Conservation (phyloP, 2,329 filamentous ascomycete species). For the Knufia petricola region DNA sequence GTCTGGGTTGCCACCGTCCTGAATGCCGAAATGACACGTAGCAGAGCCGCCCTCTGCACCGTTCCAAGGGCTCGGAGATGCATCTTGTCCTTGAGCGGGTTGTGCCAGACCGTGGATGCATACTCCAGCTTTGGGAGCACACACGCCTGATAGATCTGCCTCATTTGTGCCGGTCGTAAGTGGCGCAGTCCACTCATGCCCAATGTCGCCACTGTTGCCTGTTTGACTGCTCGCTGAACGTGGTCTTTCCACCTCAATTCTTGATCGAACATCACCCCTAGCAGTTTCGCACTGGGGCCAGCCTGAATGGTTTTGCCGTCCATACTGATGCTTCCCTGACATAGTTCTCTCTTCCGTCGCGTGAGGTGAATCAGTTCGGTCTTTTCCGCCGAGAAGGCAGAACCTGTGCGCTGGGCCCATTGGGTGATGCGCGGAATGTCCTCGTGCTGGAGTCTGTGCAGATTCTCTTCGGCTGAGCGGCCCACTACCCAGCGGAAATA, state of each 20-base stretch:
- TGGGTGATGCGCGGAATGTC: conserved; percentile 24
- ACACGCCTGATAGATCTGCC: conserved; percentile 23
- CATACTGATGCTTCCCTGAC: conserved; percentile 15
- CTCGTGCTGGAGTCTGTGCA: conserved; percentile 11
- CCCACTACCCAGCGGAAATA: conserved; percentile 11
- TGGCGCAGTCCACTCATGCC: conserved; percentile 17
- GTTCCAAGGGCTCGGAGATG: conserved; percentile 19
- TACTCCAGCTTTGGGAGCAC: conserved; percentile 23
- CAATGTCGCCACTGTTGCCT: conserved; percentile 17
- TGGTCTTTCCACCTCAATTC: conserved; percentile 22
- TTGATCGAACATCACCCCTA: conserved; percentile 24
- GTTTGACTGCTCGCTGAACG: conserved; percentile 20
- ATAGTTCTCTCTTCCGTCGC: conserved; percentile 16
- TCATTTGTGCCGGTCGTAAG: conserved; percentile 20
- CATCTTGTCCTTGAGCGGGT: conserved; percentile 20
- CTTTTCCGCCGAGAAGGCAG: conserved; percentile 26
- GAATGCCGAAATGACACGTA: conserved; percentile 23
- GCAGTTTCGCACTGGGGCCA: conserved; percentile 19
- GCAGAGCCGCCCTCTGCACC: conserved; percentile 20
- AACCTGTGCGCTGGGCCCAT: conserved; percentile 24
- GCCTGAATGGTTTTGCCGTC: conserved; percentile 15
- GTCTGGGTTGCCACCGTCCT: conserved; percentile 18
- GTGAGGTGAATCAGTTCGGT: conserved; percentile 27
- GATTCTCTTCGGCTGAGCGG: conserved; percentile 7
- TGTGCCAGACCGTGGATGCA: conserved; percentile 22